These are phyloP conservation scores for Salpingoeca rosetta DNA, from an alignment of 78 protist species.

Conservation along the genomic window DNA sequence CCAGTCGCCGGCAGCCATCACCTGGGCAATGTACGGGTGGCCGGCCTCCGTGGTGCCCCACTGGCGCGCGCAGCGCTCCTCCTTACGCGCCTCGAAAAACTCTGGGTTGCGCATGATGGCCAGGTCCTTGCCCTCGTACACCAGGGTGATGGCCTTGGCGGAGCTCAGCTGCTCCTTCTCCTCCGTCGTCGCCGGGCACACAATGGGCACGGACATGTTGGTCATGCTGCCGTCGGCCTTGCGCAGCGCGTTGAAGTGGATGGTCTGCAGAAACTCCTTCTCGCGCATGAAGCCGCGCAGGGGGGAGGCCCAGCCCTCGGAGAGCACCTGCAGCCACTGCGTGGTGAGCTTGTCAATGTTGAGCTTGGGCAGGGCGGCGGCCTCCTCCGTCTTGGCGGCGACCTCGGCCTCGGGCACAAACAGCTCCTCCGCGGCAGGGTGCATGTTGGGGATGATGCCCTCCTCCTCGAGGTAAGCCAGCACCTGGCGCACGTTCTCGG, in stretches of 20 bases:
- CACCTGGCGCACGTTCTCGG: background rate
- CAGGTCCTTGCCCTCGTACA: background rate
- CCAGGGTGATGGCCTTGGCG: background rate
- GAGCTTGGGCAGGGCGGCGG: background rate
- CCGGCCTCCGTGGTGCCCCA: background rate
- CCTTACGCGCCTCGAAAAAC: background rate
- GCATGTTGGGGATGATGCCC: background rate
- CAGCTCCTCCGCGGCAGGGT: background rate
- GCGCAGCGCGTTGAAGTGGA: background rate
- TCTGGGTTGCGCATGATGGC: background rate
- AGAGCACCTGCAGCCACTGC: background rate
- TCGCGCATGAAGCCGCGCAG: background rate
- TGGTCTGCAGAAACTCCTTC: background rate
- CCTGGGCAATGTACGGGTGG: background rate
- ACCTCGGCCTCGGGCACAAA: background rate
- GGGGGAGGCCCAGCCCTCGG: background rate
- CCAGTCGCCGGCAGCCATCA: background rate
- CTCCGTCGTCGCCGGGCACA: background rate
- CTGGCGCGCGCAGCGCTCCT: background rate
- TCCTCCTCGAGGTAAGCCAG: background rate
- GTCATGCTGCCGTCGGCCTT: background rate
- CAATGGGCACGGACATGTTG: background rate
- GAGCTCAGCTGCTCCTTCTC: background rate
- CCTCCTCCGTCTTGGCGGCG: background rate
- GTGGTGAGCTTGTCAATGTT: background rate